Evolutionary conservation across 2,329 filamentous ascomycete genomes (phyloP).

Genomic region (Clarireedia monteithiana): DNA sequence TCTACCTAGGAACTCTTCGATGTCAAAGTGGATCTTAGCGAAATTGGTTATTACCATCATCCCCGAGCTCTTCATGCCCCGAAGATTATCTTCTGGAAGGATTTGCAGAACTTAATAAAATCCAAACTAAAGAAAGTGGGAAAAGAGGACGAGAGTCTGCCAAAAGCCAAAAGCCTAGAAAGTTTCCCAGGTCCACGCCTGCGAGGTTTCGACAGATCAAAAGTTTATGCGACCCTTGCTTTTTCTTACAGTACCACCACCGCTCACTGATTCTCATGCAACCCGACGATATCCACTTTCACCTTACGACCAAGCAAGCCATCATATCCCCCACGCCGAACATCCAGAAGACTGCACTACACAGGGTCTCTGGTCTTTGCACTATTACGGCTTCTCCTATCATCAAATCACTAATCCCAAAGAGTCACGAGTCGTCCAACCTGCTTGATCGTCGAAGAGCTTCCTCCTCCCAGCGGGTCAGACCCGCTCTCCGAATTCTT

Average conservation of each 20-base stretch:
- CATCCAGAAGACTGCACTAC: not conserved
- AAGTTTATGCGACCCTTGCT: conserved; percentile 20
- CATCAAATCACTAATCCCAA: conserved; percentile 6
- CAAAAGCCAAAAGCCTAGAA: not conserved
- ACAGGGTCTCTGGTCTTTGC: not conserved
- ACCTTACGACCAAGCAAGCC: conserved; percentile 13
- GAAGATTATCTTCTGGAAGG: conserved; percentile 11
- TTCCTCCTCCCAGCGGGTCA: conserved; percentile 11
- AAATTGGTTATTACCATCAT: conserved; percentile 18
- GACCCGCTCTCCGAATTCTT: conserved; percentile 26
- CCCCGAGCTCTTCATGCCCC: conserved; percentile 20
- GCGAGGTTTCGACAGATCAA: conserved; percentile 7
- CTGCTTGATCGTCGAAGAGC: conserved; percentile 7
- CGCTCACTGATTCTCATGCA: conserved; percentile 15
- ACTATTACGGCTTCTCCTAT: conserved; percentile 6
- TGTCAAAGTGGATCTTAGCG: conserved; percentile 16
- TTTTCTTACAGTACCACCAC: conserved; percentile 4
- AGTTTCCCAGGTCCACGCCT: conserved; percentile 7
- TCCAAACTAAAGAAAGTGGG: conserved; percentile 3
- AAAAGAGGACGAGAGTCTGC: not conserved
- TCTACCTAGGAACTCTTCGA: conserved; percentile 4
- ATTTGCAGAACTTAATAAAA: conserved; percentile 11
- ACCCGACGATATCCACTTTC: conserved; percentile 13
- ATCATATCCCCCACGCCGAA: conserved; percentile 7
- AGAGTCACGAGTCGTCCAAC: conserved; percentile 6